phyloP scores from a whole-genome alignment of 768 basidiomycete genomes.

The Amanita pallidorosea region DNA sequence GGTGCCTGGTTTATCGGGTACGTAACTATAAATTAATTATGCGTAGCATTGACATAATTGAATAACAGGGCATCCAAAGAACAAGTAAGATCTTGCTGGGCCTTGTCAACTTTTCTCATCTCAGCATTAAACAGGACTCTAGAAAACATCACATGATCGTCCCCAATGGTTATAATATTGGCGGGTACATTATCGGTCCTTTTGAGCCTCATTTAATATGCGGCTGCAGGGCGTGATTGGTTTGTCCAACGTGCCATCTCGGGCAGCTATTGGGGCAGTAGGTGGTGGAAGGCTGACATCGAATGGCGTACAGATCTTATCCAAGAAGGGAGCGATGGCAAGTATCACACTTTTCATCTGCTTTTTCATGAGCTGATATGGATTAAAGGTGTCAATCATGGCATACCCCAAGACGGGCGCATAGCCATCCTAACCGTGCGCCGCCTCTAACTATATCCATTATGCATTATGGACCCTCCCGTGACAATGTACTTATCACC shows the following conservation, averaged over 20 bases:
- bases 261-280: constrained; percentile 50
- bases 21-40: constrained; percentile 12
- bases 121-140: constrained; percentile 28
- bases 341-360: not conserved
- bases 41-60: not conserved
- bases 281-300: constrained; percentile 69
- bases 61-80: constrained; percentile 60
- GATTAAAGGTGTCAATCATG: constrained; percentile 62
- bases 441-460: constrained; percentile 17
- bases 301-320: constrained; percentile 68
- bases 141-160: constrained; percentile 62
- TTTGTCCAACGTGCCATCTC: constrained; percentile 56
- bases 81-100: constrained; percentile 23
- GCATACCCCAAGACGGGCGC: constrained; percentile 70
- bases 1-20: constrained; percentile 84
- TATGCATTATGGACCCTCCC: no score
- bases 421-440: constrained; percentile 69
- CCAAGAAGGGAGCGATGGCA: constrained; percentile 38
- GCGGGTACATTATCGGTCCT: constrained; percentile 11
- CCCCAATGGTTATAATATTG: constrained; percentile 67
- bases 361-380: not conserved
- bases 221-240: constrained; percentile 52
- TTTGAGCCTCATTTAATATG: not conserved
- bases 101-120: constrained; percentile 6
- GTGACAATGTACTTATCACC: no score